Percentiles rank a stretch among this genome's conserved stretches.
Conservation (phyloP, 2,329 filamentous ascomycete species). For the Cadophora luteo-olivacea region DNA sequence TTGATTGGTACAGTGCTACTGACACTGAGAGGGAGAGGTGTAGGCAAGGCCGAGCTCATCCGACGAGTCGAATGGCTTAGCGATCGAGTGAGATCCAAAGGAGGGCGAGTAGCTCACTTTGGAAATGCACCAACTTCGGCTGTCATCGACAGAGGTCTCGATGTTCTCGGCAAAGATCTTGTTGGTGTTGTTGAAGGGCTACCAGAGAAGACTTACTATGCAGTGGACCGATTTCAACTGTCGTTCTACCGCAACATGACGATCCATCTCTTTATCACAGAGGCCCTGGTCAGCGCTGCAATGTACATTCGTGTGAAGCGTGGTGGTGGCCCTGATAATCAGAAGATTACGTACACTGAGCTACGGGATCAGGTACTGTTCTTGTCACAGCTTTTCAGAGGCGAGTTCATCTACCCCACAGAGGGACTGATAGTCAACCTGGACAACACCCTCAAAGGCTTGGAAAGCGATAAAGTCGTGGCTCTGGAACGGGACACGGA, state of each 20-base stretch:
- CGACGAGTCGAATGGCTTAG: constrained; percentile 91
- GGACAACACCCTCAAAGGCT: constrained; percentile 75
- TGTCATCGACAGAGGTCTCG: constrained; percentile 88
- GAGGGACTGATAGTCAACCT: constrained; percentile 84
- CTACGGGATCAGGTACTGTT: constrained; percentile 84
- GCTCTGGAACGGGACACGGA: constrained; percentile 64
- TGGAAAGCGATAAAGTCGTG: constrained; percentile 83
- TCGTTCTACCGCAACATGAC: constrained; percentile 99
- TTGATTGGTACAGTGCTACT: constrained; percentile 92
- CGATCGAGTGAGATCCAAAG: constrained; percentile 80
- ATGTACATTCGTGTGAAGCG: constrained; percentile 92
- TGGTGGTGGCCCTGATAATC: constrained; percentile 82
- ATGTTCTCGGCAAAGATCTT: constrained; percentile 88
- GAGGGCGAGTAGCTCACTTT: constrained; percentile 93
- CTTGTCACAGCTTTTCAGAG: constrained; percentile 90
- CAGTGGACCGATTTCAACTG: constrained; percentile 94
- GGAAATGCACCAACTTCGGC: constrained; percentile 78
- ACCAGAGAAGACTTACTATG: constrained; percentile 91
- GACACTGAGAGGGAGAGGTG: constrained; percentile 88
- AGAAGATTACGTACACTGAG: constrained; percentile 77
- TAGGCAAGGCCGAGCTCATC: constrained; percentile 84
- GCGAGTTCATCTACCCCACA: constrained; percentile 95
- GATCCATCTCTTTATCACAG: constrained; percentile 95
- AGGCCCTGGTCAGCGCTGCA: constrained; percentile 86
- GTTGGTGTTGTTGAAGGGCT: constrained; percentile 81